Base-by-base conservation (phyloP, 2,329 filamentous ascomycete species). In the Beauveria pseudobassiana region DNA sequence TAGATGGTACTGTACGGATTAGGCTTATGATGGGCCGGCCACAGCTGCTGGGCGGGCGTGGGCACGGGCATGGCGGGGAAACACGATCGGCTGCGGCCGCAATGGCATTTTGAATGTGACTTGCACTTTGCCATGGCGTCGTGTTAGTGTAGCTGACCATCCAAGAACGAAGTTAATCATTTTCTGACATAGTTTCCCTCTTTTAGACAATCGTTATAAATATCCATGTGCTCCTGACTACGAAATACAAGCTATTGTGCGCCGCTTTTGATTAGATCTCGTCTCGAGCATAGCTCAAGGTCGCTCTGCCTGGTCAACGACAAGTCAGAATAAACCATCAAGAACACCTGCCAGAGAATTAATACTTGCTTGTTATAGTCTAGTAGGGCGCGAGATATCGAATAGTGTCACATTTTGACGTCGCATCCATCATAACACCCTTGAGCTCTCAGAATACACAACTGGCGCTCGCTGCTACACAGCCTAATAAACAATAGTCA, bases 31-130 rank as follows among this genome's bases (percentile, higher is more conserved):
- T 53, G 50, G 50, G 30, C 50, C 50, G 18, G 40, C 40, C 16
- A n/a, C 40, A 43, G 40, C 40, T 16, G 40, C 40, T 16, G 10
- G 8, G 50, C 50, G 50, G 50, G 50, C 50, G 50, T 30, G 30
- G 20, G 50, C 50, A 10, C 50, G n/a, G 30, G 30, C 51, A 18
- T 22, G 42, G 30, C 30, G 51, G 20, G 55, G 54, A 45, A 45
- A 48, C 26, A 38, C 28, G 55, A 58, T 58, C 55, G 55, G 55
- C 55, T 49, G 45, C 55, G 20, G 55, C 55, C 55, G 55, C 55
- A 40, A 57, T 49, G 55, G 28, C 55, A 34, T 43, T 51, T 22
- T 20, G 28, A 14, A 10, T 34, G 9, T 28, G 26, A 12, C n/a
- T 6, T n/a, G 24, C 16, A 30, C 24, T 50, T 30, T n/a, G 26